Evolutionary conservation across 805 yeast genomes (phyloP).

Genomic region (Lipomyces lipofer): DNA sequence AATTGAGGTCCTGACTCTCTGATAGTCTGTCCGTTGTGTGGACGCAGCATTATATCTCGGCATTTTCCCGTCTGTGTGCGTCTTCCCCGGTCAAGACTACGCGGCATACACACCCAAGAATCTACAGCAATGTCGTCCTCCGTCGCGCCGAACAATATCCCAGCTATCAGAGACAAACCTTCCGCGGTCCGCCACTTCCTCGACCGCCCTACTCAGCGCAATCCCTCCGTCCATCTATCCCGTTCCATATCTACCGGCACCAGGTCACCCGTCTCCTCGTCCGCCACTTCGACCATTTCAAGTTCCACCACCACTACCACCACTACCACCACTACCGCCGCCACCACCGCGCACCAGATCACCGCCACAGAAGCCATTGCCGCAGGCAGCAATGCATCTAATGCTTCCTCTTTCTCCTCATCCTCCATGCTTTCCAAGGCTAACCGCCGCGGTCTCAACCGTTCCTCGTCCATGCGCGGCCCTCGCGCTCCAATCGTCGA

Average conservation of each 20-base stretch:
- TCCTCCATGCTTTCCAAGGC: background rate
- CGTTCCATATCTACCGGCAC: constrained; percentile 5
- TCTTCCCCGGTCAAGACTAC: no score
- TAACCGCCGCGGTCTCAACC: constrained; percentile 18
- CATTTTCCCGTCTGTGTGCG: background rate
- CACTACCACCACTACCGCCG: background rate
- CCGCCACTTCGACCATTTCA: background rate
- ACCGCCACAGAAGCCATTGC: background rate
- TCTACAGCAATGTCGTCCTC: constrained; percentile 17
- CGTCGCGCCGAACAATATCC: constrained; percentile 13
- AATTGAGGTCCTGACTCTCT: no score
- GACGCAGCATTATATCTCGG: no score
- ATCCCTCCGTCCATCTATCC: constrained; percentile 12
- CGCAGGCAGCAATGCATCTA: background rate
- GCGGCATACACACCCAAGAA: constrained; percentile 5
- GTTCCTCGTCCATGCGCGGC: constrained; percentile 30
- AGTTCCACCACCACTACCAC: background rate
- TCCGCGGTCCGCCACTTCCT: constrained; percentile 27
- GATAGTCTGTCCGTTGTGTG: no score
- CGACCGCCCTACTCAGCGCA: constrained; percentile 14
- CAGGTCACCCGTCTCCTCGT: background rate
- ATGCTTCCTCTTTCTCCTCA: background rate
- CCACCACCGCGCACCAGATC: background rate
- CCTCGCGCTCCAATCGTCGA: constrained; percentile 40
- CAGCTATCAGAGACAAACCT: constrained; percentile 25